Conservation (phyloP, 805 yeast species). For the Spathaspora gorwiae region DNA sequence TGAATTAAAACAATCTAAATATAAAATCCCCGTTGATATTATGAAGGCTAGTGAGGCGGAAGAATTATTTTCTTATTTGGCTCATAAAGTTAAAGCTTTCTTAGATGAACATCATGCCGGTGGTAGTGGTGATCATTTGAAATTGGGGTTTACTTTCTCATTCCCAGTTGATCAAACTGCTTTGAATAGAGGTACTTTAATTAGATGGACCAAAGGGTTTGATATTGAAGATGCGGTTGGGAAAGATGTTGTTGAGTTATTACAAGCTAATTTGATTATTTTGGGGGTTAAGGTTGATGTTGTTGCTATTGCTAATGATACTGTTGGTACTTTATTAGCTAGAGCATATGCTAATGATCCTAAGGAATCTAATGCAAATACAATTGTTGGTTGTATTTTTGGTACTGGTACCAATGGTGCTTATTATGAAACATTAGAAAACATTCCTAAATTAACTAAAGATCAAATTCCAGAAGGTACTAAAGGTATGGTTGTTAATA, state of each 20-base stretch:
- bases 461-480: slow-evolving; percentile 38
- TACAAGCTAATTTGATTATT: slow-evolving; percentile 65
- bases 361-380: slow-evolving; percentile 60
- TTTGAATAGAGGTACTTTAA: slow-evolving; percentile 69
- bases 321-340: slow-evolving; percentile 89
- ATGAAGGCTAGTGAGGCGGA: slow-evolving; percentile 62
- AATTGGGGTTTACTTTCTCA: slow-evolving; percentile 89
- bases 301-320: slow-evolving; percentile 91
- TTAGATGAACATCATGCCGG: slow-evolving; percentile 62
- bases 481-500: slow-evolving; percentile 80
- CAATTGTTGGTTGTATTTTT: slow-evolving; percentile 84
- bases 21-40: slow-evolving; percentile 71
- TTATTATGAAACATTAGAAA: slow-evolving; percentile 70
- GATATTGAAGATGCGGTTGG: slow-evolving; percentile 82
- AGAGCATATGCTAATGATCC: slow-evolving; percentile 74
- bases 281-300: slow-evolving; percentile 62
- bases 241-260: slow-evolving; percentile 68
- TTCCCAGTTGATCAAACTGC: slow-evolving; percentile 90
- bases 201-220: slow-evolving; percentile 97
- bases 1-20: slow-evolving; percentile 68
- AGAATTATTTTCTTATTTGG: slow-evolving; percentile 70
- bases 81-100: slow-evolving; percentile 63
- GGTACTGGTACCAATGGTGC: slow-evolving; percentile 99
- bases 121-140: slow-evolving; percentile 33
- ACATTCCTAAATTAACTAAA: slow-evolving; percentile 66